phyloP scores from a whole-genome alignment of 441 rosid genomes.

The Daphne laureola region DNA sequence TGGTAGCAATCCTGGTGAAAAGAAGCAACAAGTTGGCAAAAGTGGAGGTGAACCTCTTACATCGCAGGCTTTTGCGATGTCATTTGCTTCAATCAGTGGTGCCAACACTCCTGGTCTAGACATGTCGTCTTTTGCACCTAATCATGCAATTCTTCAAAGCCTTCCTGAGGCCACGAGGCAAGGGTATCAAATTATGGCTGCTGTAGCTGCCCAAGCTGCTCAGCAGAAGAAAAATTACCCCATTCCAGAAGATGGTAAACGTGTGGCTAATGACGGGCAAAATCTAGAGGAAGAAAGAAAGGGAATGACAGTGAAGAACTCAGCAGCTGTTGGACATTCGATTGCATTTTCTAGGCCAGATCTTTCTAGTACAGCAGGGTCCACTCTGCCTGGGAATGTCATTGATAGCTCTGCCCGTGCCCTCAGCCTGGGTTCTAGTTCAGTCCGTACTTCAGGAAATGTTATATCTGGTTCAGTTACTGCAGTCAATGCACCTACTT shows the following conservation, averaged over 20 bases:
- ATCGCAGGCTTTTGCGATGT: slow-evolving; percentile 82
- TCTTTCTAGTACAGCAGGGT: slow-evolving; percentile 45
- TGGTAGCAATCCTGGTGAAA: slow-evolving; percentile 42
- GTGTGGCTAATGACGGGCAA: slow-evolving; percentile 36
- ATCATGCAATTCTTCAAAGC: slow-evolving; percentile 65
- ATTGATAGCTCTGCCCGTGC: slow-evolving; percentile 73
- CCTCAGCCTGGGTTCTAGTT: slow-evolving; percentile 48
- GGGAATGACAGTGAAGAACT: slow-evolving; percentile 38
- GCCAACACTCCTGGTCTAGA: slow-evolving; percentile 47
- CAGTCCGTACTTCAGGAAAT: slow-evolving; percentile 44
- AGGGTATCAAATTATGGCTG: slow-evolving; percentile 42
- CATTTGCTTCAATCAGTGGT: slow-evolving; percentile 69
- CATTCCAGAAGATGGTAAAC: slow-evolving; percentile 58
- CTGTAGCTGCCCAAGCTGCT: slow-evolving; percentile 62
- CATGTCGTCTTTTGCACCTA: slow-evolving; percentile 63
- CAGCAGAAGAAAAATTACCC: slow-evolving; percentile 62
- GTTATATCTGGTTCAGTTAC: slow-evolving; percentile 29
- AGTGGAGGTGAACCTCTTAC: slow-evolving; percentile 49
- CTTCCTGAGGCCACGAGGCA: slow-evolving; percentile 70
- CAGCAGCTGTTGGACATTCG: slow-evolving; percentile 48
- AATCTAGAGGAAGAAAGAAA: slow-evolving; percentile 69
- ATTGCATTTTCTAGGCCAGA: slow-evolving; percentile 81
- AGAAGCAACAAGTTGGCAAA: slow-evolving; percentile 52
- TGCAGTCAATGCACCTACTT: slow-evolving; percentile 22
- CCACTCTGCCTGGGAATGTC: slow-evolving; percentile 46